Evolutionary conservation across 2,329 filamentous ascomycete genomes (phyloP), one percentile per base, ranked within the genome.

Genomic region (Epicoccum sorghinum): DNA sequence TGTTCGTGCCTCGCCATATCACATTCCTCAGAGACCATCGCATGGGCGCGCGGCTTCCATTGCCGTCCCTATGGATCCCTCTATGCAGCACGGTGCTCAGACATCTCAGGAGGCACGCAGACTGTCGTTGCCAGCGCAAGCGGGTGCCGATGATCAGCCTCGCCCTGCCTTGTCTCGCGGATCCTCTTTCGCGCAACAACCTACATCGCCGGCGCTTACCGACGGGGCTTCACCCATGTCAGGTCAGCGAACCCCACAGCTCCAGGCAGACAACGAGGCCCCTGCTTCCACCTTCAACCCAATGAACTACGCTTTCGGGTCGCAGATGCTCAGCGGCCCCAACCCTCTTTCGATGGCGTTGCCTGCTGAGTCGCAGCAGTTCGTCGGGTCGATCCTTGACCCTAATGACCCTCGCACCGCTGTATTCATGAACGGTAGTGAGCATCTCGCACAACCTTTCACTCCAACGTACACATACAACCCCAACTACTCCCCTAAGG

Each of bases 281-380:
- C 64, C 71, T 27, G 36, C 59, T 9, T 59, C 65, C 1, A 52
- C 66, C 0, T 64, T 60, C 35, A 66, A 62, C 47, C 52, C 62
- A 4, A 52, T 58, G 33, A 62, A 47, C 32, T 73, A 68, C 36
- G 62, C 72, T 5, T 61, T 66, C 23, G 59, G 53, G 23, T 64
- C 66, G 7, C 69, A 71, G 47, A 59, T 67, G n/a, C 38, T 74
- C 22, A 66, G 66, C 53, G 68, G 66, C 53, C 67, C 72, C 40
- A 75, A 75, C 37, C 80, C 80, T 8, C 73, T 85, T 48, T 80
- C 79, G 2, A 77, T 79, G 36, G 73, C 78, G 3, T 69, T 85
- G 22, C 82, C 83, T 22, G 68, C 78, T 4, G 80, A 85, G 59
- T 76, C 81, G 1, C 82, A 84, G 65, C 80, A 82, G 63, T 71